Base-by-base conservation (phyloP, 768 basidiomycete genomes). In the Amanita polypyramis region DNA sequence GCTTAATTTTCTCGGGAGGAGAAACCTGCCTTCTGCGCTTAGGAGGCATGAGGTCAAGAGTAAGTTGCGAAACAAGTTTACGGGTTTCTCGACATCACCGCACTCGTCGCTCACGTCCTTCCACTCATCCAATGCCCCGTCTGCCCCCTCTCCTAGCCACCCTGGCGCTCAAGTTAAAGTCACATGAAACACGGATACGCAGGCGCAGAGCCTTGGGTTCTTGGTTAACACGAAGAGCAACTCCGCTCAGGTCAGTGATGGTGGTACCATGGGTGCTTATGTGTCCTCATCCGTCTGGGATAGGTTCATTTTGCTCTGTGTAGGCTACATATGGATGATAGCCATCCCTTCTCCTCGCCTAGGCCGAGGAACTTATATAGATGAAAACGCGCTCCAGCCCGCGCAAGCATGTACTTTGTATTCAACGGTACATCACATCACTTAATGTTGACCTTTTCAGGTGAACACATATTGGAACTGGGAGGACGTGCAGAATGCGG, bases 321-420 rank as follows among this genome's bases (percentile, higher is more conserved):
- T 68, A 4, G 92, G 92, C 10, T 80, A 89, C 61, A 42, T 77
- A n/a, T 98, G 93, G 91, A 75, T 96, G 64, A 54, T 83, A n/a
- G 65, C 76, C 4, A 70, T 96, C 45, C 94, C 94, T 3, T 71
- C 74, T 10, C 69, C 79, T 4, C 66, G 66, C 1, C 70, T 94
- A 4, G 81, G 79, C 14, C 73, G 79, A 53, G 62, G 67, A 7
- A 87, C 81, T 7, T 95, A 91, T 60, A 85, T 95, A 43, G 92
- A 95, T 61, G 96, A 99, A 67, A 96, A 98, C 62, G 95, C 96
- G 1, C 65, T 99, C 15, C 90, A 94, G 58, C 94, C 96, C 8
- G 83, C 77, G 4, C 92, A 95, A 70, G 94, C 94, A 56, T 42
- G 56, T 45, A 25, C 20, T 9, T 45, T 32, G 21, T 11, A 52